Base-by-base conservation (phyloP, 2,329 filamentous ascomycete genomes). In the Ascochyta pisi region DNA sequence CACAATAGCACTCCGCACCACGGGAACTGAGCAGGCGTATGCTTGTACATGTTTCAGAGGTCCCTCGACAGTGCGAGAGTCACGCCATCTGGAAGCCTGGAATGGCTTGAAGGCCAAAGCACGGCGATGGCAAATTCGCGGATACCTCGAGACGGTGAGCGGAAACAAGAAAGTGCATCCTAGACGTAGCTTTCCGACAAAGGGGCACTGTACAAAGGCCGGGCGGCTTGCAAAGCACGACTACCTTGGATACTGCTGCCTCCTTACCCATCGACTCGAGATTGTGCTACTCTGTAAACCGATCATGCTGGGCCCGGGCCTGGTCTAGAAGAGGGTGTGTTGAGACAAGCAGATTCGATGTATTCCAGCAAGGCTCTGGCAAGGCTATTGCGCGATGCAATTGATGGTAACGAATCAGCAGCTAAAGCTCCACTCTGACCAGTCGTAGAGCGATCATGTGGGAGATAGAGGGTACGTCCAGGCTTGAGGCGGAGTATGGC, bases 381-480 rank as follows among this genome's bases (percentile, higher is more conserved):
- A 67, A 54, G 48, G 50, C 56, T 56, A 58, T 63, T 47, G 61
- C 50, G 49, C 58, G 58, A 56, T 58, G 58, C 55, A 49, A 39
- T 45, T 34, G 37, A 44, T 56, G 35, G 52, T 43, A 64, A 58
- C 71, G 64, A 73, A 73, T 71, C 55, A 66, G 40, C 50, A 29
- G 26, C 43, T 54, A 9, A 50, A 40, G 49, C 35, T 22, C 46
- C 40, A 27, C 52, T 40, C 50, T 58, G 38, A 52, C 50, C 46
- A 50, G 52, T 51, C 43, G 45, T 47, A 43, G 47, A 49, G 44
- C 58, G 60, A 61, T 73, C 70, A 73, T 65, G 66, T 68, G 71
- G 54, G 50, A 47, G 43, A 31, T 16, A 51, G 50, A 51, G 53
- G 41, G 33, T 61, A 53, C 58, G 46, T 63, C 50, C 54, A 64